Evolutionary conservation across 179 eudicot species (phyloP), one percentile per base, ranked within the genome.

Genomic region (Beta lomatogona): DNA sequence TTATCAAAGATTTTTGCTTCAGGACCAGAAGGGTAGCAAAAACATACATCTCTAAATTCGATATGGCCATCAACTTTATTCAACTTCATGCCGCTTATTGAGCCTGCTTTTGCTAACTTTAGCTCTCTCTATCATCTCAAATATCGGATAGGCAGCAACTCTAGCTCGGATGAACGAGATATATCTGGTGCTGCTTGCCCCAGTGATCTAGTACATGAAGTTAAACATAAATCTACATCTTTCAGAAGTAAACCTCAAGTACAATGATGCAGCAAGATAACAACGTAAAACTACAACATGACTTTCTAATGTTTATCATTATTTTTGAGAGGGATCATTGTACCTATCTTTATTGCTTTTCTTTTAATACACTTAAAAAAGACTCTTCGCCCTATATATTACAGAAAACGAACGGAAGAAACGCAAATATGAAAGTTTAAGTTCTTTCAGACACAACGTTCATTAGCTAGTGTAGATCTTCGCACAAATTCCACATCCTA

Each of bases 111-210:
- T 87, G 86, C 84, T 91, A 15, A 77, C 21, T 64, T 90, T 89
- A 57, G 86, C 85, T 85, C 92, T 87, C 67, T 93, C 97, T 70
- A 96, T 94, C 99, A 96, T 94, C 82, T 86, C 77, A 79, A 96
- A 93, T 41, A 96, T 93, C 63, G 99, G 98, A 86, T 89, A 94
- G 0, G 99, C 98, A 48, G 97, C 92, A 45, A 90, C 85, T 80
- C 91, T 91, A 75, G 98, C 99, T 54, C 94, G 89, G 68, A 93
- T 85, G 78, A 97, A 93, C 48, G 99, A 18, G 97, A 89, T 53
- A 97, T 87, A 68, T 94, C 97, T 55, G 99, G 99, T 41, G 99
- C 99, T 69, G 97, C 98, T 85, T 92, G 97, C 71, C 99, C 99
- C 11, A 97, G 90, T 66, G 99, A 89, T 89, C 99, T 97, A 88